Conservation (phyloP, 108 stramenopile species). For the Pinguiococcus pyrenoidosus region DNA sequence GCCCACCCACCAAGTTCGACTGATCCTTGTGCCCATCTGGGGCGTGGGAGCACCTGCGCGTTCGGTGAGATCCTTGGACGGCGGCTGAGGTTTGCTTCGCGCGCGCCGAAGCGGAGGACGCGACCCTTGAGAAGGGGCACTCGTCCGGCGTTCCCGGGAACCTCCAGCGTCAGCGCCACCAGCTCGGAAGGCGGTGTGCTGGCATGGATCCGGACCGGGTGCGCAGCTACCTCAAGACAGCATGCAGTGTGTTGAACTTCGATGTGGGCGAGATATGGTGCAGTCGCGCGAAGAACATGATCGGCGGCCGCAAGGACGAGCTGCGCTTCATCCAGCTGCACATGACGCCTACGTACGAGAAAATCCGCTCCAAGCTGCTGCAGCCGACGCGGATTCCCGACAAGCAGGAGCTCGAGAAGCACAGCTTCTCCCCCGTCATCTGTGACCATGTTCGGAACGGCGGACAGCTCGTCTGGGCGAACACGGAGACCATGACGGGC, state of each 20-base stretch:
- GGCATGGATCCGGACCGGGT: constrained; percentile 73
- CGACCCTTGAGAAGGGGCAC: too few relatives aligned
- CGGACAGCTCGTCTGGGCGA: constrained; percentile 88
- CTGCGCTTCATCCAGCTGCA: constrained; percentile 80
- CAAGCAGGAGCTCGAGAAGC: constrained; percentile 28
- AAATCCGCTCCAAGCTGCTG: constrained; percentile 57
- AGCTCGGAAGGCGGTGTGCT: background rate
- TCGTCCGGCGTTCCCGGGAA: background rate
- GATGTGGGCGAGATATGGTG: constrained; percentile 95
- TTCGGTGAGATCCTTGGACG: too few relatives aligned
- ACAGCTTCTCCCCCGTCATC: constrained; percentile 51
- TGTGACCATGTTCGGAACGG: constrained; percentile 78
- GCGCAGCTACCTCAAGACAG: constrained; percentile 70
- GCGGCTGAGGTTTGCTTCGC: too few relatives aligned
- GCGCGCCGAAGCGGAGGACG: too few relatives aligned
- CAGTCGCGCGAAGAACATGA: constrained; percentile 24
- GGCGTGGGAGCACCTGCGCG: too few relatives aligned
- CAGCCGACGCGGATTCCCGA: constrained; percentile 30
- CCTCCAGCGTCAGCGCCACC: background rate
- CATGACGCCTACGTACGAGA: constrained; percentile 72
- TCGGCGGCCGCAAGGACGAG: background rate
- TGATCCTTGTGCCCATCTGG: too few relatives aligned
- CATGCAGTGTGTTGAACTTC: constrained; percentile 81
- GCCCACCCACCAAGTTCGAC: too few relatives aligned
- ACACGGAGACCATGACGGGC: constrained; percentile 62